A percentile compares a stretch with the other conserved stretches of the same genome.
These are phyloP conservation scores for Cutaneotrichosporon sp. DNA, from an alignment of 1,284 basidiomycete species.

Conservation along the genomic window DNA sequence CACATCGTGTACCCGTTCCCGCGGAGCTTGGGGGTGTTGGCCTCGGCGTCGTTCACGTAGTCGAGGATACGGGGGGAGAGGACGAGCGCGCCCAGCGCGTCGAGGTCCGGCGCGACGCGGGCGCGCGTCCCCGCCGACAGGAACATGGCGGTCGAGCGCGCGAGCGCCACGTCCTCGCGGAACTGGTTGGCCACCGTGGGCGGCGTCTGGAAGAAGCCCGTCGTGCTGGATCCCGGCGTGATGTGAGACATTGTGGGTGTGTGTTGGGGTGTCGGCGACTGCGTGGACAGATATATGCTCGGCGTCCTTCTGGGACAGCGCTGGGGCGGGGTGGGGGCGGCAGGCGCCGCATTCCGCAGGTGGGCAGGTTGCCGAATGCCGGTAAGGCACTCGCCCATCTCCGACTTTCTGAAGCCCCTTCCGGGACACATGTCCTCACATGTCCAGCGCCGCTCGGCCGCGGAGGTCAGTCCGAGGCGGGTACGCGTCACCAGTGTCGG, in stretches of 20 bases:
- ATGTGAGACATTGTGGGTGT: background rate
- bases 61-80: constrained; percentile 8
- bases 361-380: background rate
- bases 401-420: background rate
- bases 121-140: background rate
- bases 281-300: no score
- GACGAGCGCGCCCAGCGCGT: constrained; percentile 12
- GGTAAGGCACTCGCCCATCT: background rate
- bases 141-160: constrained; percentile 13
- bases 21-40: constrained; percentile 18
- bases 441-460: background rate
- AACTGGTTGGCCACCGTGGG: constrained; percentile 15
- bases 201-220: constrained; percentile 22
- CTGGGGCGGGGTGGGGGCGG: no score
- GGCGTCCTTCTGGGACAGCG: no score
- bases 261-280: no score
- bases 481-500: background rate
- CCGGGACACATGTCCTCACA: background rate
- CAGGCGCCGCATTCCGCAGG: no score
- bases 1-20: constrained; percentile 21
- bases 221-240: constrained; percentile 14
- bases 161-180: constrained; percentile 13
- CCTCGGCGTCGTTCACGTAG: constrained; percentile 21
- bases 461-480: background rate
- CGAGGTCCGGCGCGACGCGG: background rate